Conservation (phyloP, 2,329 filamentous ascomycete genomes). For the Penicillium crustosum region DNA sequence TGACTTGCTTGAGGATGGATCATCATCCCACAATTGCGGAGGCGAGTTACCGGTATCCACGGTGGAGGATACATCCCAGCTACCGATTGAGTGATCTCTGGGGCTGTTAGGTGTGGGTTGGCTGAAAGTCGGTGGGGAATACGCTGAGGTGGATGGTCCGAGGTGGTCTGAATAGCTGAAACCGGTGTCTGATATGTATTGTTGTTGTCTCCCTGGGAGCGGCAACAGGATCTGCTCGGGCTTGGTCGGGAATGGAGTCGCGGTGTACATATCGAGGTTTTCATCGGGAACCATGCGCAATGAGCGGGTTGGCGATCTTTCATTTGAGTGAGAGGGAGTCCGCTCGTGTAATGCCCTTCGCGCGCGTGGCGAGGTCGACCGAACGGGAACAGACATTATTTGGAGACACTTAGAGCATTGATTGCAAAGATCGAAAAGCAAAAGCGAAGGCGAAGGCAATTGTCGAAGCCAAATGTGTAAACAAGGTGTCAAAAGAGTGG, state of each 20-base stretch:
- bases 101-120: slow-evolving; percentile 28
- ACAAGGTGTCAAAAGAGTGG: slow-evolving; percentile 7
- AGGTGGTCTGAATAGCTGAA: slow-evolving; percentile 34
- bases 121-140: slow-evolving; percentile 31
- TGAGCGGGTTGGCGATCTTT: slow-evolving; percentile 39
- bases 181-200: slow-evolving; percentile 33
- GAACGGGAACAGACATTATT: slow-evolving; percentile 34
- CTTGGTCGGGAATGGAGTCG: slow-evolving; percentile 50
- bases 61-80: slow-evolving; percentile 41
- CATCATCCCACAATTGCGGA: slow-evolving; percentile 41
- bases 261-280: slow-evolving; percentile 41
- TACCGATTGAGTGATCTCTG: slow-evolving; percentile 29
- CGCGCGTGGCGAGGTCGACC: slow-evolving; percentile 35
- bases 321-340: slow-evolving; percentile 48
- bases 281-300: slow-evolving; percentile 38
- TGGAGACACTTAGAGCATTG: slow-evolving; percentile 32
- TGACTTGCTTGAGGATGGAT: slow-evolving; percentile 40
- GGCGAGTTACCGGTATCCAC: slow-evolving; percentile 38
- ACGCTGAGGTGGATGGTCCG: slow-evolving; percentile 30
- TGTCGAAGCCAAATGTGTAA: background rate
- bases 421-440: background rate
- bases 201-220: slow-evolving; percentile 38
- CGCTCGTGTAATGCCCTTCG: slow-evolving; percentile 49
- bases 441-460: background rate
- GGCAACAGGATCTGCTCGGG: slow-evolving; percentile 48